Conservation (phyloP, 768 basidiomycete species). For the Dendrothele bispora region DNA sequence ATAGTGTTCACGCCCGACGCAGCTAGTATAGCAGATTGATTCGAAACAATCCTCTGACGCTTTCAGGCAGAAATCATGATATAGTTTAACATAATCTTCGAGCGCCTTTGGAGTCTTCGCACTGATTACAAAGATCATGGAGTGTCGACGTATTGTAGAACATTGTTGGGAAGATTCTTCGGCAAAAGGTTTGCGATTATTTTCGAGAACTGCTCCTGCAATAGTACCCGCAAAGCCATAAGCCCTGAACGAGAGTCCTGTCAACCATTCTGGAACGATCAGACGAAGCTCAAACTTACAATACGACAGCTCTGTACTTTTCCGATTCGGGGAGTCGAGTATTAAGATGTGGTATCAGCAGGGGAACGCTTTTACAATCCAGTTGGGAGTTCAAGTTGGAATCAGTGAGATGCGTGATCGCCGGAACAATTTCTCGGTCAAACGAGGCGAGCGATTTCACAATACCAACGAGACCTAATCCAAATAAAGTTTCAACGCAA, state of each 20-base stretch:
- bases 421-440: conserved; percentile 26
- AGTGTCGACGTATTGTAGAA: neutral
- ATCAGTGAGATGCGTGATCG: conserved; percentile 27
- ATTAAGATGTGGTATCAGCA: conserved; percentile 26
- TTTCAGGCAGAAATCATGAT: conserved; percentile 30
- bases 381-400: conserved; percentile 33
- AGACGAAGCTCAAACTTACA: conserved; percentile 21
- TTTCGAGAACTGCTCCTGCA: conserved; percentile 32
- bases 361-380: conserved; percentile 28
- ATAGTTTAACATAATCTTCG: conserved; percentile 25
- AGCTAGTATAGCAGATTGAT: conserved; percentile 35
- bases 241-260: conserved; percentile 21
- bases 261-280: neutral
- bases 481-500: no score
- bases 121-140: conserved; percentile 33
- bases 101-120: conserved; percentile 32
- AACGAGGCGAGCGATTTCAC: conserved; percentile 28
- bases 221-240: conserved; percentile 38
- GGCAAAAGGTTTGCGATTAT: conserved; percentile 9
- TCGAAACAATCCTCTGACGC: conserved; percentile 23
- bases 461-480: conserved; percentile 34
- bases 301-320: conserved; percentile 26
- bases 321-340: conserved; percentile 14
- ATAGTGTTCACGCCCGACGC: conserved; percentile 35
- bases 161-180: conserved; percentile 11